phyloP scores from a whole-genome alignment of 2,329 filamentous ascomycete species.

The Hypoxylon sp. region DNA sequence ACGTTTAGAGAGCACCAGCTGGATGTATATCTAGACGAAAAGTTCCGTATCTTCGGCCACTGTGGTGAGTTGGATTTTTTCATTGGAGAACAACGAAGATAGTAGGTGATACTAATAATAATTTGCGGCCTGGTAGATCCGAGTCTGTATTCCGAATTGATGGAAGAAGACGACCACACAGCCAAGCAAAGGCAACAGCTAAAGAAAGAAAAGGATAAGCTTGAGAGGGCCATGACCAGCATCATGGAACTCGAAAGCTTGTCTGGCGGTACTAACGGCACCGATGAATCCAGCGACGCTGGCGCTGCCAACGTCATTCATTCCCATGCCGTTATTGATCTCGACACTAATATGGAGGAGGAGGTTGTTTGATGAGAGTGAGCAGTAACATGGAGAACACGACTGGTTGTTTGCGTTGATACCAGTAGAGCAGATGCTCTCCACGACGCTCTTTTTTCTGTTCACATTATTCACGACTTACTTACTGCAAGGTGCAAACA shows the following conservation, averaged over 20 bases:
- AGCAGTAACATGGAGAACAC: not conserved
- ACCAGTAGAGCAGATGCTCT: not conserved
- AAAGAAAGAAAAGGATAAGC: slow-evolving; percentile 61
- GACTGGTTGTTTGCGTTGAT: slow-evolving; percentile 10
- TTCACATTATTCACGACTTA: slow-evolving; percentile 4
- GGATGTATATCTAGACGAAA: slow-evolving; percentile 47
- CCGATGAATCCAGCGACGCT: slow-evolving; percentile 15
- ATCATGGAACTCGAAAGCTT: slow-evolving; percentile 61
- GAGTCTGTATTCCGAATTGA: slow-evolving; percentile 58
- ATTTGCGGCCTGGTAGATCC: slow-evolving; percentile 39
- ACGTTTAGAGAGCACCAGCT: slow-evolving; percentile 45
- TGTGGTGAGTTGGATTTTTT: slow-evolving; percentile 47
- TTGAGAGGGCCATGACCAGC: slow-evolving; percentile 61
- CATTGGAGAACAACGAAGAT: not conserved
- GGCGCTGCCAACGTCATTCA: not conserved
- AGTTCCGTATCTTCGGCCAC: slow-evolving; percentile 46
- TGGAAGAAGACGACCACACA: slow-evolving; percentile 63
- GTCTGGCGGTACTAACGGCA: slow-evolving; percentile 22
- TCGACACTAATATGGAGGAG: slow-evolving; percentile 41
- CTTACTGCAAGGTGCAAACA: not conserved
- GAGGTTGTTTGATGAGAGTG: not conserved
- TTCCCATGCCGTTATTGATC: not conserved
- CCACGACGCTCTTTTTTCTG: not conserved
- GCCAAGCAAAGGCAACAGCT: slow-evolving; percentile 58
- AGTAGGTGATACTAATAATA: slow-evolving; percentile 14